phyloP scores from a whole-genome alignment of 2,329 filamentous ascomycete genomes.

The Phyllosticta ampelicida region DNA sequence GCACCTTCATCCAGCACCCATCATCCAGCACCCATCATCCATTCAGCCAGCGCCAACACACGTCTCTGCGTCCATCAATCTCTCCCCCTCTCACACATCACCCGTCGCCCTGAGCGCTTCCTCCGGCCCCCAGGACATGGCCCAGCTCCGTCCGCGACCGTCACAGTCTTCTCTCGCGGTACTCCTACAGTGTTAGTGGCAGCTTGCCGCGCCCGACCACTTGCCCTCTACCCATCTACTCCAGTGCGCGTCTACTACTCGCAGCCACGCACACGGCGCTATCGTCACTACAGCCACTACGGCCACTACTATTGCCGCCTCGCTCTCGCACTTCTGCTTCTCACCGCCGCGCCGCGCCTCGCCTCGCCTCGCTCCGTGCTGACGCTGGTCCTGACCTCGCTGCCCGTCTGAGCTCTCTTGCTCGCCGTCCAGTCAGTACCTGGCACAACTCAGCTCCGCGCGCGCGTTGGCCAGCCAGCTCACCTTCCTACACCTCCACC shows the following conservation, averaged over 20 bases:
- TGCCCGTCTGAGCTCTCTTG: constrained; percentile 3
- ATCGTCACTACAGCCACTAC: not conserved
- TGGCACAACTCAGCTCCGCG: constrained; percentile 3
- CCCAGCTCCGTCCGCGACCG: not conserved
- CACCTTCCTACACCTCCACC: not conserved
- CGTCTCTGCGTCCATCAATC: not conserved
- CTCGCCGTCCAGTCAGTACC: too few species aligned
- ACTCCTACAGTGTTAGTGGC: not conserved
- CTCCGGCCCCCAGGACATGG: not conserved
- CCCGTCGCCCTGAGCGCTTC: not conserved
- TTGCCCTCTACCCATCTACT: not conserved
- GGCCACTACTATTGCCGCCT: not conserved
- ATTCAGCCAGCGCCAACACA: too few species aligned
- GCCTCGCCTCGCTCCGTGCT: constrained; percentile 3
- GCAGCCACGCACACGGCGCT: not conserved
- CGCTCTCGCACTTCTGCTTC: not conserved
- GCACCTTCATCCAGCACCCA: too few species aligned
- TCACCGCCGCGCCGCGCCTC: too few species aligned
- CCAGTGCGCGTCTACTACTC: not conserved
- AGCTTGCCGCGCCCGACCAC: not conserved
- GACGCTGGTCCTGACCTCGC: not conserved
- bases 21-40: too few species aligned
- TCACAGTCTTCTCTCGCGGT: not conserved
- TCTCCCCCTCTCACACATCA: not conserved
- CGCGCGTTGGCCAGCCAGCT: constrained; percentile 10